Evolutionary conservation across 345 rosid genomes (phyloP).

Genomic region (Leavenworthia alabamica): DNA sequence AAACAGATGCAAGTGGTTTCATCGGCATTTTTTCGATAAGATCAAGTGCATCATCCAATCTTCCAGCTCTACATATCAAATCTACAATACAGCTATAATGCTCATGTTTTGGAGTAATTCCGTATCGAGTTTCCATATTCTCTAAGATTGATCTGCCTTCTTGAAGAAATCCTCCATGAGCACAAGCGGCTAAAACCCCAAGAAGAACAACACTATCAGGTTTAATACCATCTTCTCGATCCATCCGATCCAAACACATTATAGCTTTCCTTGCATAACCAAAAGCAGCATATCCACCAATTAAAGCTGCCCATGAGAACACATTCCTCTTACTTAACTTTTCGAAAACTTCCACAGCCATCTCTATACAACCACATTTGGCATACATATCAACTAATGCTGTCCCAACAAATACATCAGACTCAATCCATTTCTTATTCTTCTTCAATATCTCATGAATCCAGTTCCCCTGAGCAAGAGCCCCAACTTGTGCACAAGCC

Average conservation of each 20-base stretch:
- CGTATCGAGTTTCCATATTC: constrained; percentile 37
- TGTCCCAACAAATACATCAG: constrained; percentile 45
- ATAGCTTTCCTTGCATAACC: constrained; percentile 44
- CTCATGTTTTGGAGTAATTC: constrained; percentile 46
- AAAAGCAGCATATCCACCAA: constrained; percentile 42
- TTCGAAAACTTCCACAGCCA: constrained; percentile 41
- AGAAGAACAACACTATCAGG: constrained; percentile 53
- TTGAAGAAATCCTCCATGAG: constrained; percentile 47
- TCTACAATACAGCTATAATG: constrained; percentile 59
- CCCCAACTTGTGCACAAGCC: constrained; percentile 51
- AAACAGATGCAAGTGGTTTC: constrained; percentile 54
- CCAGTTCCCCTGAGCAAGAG: constrained; percentile 49
- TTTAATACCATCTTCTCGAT: constrained; percentile 30
- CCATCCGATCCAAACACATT: constrained; percentile 39
- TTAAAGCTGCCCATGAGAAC: constrained; percentile 52
- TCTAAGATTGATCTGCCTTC: constrained; percentile 38
- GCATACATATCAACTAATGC: constrained; percentile 59
- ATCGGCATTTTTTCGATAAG: constrained; percentile 50
- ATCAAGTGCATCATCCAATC: constrained; percentile 41
- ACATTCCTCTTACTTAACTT: constrained; percentile 42
- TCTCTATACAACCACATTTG: constrained; percentile 48
- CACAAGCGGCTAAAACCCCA: constrained; percentile 44
- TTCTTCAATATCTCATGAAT: constrained; percentile 44
- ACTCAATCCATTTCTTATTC: constrained; percentile 19
- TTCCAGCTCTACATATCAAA: constrained; percentile 52